Evolutionary conservation across 73 alveolate species (phyloP).

Genomic region (Paramecium octaurelia): DNA sequence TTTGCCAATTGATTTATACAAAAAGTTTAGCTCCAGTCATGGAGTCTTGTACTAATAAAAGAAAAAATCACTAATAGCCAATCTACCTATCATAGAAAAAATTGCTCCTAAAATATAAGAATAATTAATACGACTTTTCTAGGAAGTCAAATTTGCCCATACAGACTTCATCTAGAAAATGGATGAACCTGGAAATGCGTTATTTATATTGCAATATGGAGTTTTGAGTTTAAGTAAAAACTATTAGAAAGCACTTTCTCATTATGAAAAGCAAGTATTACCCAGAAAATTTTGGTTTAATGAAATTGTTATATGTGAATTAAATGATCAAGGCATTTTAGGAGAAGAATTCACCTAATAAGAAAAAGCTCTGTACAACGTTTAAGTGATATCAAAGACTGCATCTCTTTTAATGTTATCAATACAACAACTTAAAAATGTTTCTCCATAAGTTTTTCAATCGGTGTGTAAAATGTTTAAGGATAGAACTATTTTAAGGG

Average conservation of each 20-base stretch:
- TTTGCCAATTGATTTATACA: neutral
- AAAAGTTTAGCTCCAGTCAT: neutral
- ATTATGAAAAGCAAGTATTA: neutral
- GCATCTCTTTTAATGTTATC: neutral
- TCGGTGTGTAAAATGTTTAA: neutral
- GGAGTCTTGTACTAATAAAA: neutral
- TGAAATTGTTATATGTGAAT: conserved; percentile 2
- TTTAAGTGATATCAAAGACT: neutral
- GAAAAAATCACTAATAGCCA: neutral
- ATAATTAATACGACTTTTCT: neutral
- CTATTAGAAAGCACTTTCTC: neutral
- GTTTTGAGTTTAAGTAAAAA: neutral
- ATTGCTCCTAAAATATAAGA: neutral
- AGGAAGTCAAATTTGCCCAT: neutral
- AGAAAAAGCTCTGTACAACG: conserved; percentile 7
- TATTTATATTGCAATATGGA: neutral
- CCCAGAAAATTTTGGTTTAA: conserved; percentile 22
- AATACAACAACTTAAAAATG: neutral
- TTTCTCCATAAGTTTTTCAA: neutral
- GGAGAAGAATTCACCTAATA: conserved; percentile 23
- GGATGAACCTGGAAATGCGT: neutral
- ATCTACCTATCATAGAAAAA: neutral
- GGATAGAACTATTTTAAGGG: neutral
- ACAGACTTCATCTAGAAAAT: neutral
- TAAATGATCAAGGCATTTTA: conserved; percentile 4